These are phyloP conservation scores for Tetracentron sinense DNA, from an alignment of 164 flowering plant species.

Conservation along the genomic window DNA sequence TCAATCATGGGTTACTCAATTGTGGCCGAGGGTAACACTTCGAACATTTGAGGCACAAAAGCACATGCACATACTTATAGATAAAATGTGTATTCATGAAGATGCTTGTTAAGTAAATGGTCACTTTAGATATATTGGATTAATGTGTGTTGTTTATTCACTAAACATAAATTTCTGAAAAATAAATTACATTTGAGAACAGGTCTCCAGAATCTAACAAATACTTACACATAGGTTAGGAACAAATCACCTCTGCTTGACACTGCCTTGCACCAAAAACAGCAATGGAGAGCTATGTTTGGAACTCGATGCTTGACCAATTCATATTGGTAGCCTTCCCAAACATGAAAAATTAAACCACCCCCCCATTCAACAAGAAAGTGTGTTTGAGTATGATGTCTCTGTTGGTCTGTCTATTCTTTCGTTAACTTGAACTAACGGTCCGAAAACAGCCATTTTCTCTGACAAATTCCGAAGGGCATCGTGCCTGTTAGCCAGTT, in stretches of 20 bases:
- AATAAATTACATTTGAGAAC: no score
- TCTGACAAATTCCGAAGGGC: constrained; percentile 45
- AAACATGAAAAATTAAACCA: not conserved
- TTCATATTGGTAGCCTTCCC: no score
- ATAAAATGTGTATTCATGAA: no score
- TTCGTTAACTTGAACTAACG: constrained; percentile 9
- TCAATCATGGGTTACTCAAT: no score
- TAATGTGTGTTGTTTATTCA: no score
- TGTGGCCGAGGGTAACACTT: no score
- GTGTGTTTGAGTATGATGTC: not conserved
- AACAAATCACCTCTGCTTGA: not conserved
- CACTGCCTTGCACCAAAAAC: not conserved
- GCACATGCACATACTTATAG: no score
- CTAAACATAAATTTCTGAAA: no score
- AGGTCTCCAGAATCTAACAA: no score
- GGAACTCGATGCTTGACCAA: not conserved
- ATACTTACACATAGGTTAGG: not conserved
- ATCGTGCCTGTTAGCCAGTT: constrained; percentile 64
- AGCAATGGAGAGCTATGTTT: not conserved
- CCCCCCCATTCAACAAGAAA: not conserved
- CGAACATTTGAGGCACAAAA: no score
- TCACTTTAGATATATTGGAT: no score
- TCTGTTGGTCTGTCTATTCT: constrained; percentile 9
- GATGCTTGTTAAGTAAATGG: no score
- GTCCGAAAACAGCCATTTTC: constrained; percentile 59